Conservation (phyloP, 164 flowering plant species). For the Liriodendron chinense region DNA sequence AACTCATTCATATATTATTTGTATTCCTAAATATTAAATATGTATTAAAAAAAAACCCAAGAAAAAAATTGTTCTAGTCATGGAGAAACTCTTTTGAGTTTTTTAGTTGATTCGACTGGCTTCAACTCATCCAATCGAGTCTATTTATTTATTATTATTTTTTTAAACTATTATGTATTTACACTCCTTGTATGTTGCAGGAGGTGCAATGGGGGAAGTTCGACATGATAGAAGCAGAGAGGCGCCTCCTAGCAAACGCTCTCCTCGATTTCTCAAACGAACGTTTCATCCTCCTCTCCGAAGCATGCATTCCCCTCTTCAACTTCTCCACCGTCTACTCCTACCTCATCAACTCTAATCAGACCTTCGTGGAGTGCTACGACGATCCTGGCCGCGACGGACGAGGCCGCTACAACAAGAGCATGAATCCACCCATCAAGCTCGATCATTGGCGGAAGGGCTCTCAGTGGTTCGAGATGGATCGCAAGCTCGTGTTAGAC, state of each 20-base stretch:
- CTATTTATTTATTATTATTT: background rate
- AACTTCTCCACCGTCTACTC: conserved; percentile 60
- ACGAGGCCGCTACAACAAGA: conserved; percentile 49
- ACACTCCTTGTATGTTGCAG: conserved; percentile 23
- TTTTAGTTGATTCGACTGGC: background rate
- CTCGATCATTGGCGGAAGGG: conserved; percentile 65
- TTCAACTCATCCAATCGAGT: too few relatives aligned
- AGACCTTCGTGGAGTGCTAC: conserved; percentile 39
- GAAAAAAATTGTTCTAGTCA: too few relatives aligned
- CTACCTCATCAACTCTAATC: conserved; percentile 50
- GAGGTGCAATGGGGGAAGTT: conserved; percentile 61
- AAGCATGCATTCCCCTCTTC: conserved; percentile 76
- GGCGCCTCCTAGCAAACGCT: conserved; percentile 67
- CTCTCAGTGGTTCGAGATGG: conserved; percentile 68
- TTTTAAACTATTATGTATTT: background rate
- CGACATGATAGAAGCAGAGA: conserved; percentile 69
- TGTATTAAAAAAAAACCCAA: too few relatives aligned
- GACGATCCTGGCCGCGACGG: conserved; percentile 49
- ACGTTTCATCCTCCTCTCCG: conserved; percentile 69
- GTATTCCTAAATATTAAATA: too few relatives aligned
- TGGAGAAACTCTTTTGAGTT: background rate
- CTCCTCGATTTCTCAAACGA: conserved; percentile 69
- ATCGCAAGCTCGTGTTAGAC: conserved; percentile 44
- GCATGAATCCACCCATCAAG: conserved; percentile 40
- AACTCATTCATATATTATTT: too few relatives aligned